These are phyloP conservation scores for Fusarium continuum DNA, from an alignment of 2,329 filamentous ascomycete genomes.

Conservation along the genomic window DNA sequence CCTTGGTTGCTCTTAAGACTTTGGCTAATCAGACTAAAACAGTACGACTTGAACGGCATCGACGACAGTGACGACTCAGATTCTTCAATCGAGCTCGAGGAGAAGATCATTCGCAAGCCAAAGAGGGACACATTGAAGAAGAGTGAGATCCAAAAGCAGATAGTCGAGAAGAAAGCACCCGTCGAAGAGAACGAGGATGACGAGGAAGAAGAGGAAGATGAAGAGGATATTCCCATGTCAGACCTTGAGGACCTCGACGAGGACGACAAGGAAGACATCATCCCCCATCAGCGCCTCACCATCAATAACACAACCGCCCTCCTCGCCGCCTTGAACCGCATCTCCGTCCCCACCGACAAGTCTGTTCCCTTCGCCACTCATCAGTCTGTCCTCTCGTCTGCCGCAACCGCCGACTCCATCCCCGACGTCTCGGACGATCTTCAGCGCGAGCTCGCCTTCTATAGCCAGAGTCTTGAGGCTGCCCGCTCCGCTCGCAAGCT, in stretches of 20 bases:
- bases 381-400: slow-evolving; percentile 76
- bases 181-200: slow-evolving; percentile 55
- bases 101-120: slow-evolving; percentile 66
- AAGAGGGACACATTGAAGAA: slow-evolving; percentile 57
- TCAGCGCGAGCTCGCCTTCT: slow-evolving; percentile 90
- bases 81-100: slow-evolving; percentile 80
- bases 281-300: slow-evolving; percentile 90
- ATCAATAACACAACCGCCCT: slow-evolving; percentile 97
- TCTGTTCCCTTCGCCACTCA: slow-evolving; percentile 83
- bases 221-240: slow-evolving; percentile 89
- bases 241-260: slow-evolving; percentile 82
- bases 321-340: slow-evolving; percentile 79
- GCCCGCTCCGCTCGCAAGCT: slow-evolving; percentile 76
- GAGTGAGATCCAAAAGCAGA: slow-evolving; percentile 43
- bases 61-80: slow-evolving; percentile 72
- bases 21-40: neutral
- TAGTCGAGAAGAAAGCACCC: slow-evolving; percentile 30
- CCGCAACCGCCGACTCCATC: slow-evolving; percentile 72
- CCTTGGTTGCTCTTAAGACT: neutral
- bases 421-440: slow-evolving; percentile 90
- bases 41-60: slow-evolving; percentile 64
- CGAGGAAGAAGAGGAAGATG: slow-evolving; percentile 75
- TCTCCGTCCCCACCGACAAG: slow-evolving; percentile 70
- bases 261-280: slow-evolving; percentile 84
- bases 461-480: slow-evolving; percentile 85